Base-by-base conservation (phyloP, 352 stramenopile genomes). In the Phytophthora chlamydospora region DNA sequence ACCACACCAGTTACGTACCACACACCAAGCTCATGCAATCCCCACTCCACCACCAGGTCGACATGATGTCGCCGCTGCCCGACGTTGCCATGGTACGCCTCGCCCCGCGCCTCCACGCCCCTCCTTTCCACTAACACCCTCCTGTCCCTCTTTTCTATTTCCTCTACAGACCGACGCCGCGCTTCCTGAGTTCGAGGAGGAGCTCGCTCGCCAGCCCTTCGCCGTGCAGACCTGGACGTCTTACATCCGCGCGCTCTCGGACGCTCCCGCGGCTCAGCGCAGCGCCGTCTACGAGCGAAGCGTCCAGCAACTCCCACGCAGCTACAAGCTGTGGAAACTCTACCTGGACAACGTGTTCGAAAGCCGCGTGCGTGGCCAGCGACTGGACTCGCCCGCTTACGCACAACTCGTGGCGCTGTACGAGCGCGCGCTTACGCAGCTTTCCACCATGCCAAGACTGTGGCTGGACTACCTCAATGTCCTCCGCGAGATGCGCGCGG, bases 371-470 rank as follows among this genome's bases (percentile, higher is more conserved):
- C 88, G 89, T n/a, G 83, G 83, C 31, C 66, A 78, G 55, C 77
- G 85, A 14, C 70, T 89, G 14, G 81, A 98, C 56, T 62, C 68
- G 9, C 68, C 67, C 0, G 41, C 55, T 6, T 86, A 77, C 45
- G 38, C 54, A 17, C 47, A 74, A 8, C 71, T 96, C 7, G 67
- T 74, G 1, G 45, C 52, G 27, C 63, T 92, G 9, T 96, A 96
- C 51, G 96, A 99, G 71, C 82, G 92, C 38, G 89, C 89, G 21
- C 75, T 99, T 16, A 73, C 90, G 16, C 89, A 97, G 62, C 77
- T 99, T 10, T 77, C 90, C 66, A 98, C 97, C 47, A 99, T 99
- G 93, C 98, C 98, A 13, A 75, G 91, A 41, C 87, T 99, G 16
- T 99, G 98, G 98, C 74, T 97, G 21, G 73, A 96, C 42, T 98